Evolutionary conservation across 1,139 yeast species (phyloP), one percentile per base, ranked within the genome.

Genomic region (Casaregolazyma lundiana): DNA sequence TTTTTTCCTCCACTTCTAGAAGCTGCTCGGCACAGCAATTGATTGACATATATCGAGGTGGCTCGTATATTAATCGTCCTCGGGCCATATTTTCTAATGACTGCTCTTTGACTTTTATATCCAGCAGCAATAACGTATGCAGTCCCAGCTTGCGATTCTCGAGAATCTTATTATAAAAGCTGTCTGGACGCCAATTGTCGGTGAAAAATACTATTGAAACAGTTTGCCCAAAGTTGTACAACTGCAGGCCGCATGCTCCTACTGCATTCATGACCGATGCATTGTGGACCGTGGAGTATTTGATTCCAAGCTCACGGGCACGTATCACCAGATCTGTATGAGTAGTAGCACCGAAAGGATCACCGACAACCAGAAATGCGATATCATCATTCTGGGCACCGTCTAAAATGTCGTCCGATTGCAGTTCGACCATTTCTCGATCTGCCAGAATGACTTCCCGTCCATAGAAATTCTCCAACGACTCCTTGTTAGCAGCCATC

Each of bases 191-290:
- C 98, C 98, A 92, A 50, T 73, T 71, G 35, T 90, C 97, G 21
- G 96, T 90, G 75, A 92, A 92, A 65, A 92, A 92, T 3, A 92
- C 98, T 63, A 92, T 75, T 1, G 97, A 88, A 13, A 92, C 94
- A 11, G 97, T 89, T 69, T 92, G 98, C 6, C 98, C 98, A 68
- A 90, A 92, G 59, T 85, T 90, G 68, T 92, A 92, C 51, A 92
- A 75, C 66, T 92, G 98, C 54, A 92, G 75, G 19, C 98, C 98
- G 70, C 97, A 89, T 1, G 97, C 95, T 11, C 98, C 98, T 19
- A 92, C 95, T 0, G 98, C 98, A 64, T 92, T 92, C 97, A 92
- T 89, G 18, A 92, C 95, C 19, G 96, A 86, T 2, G 98, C 98
- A 66, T 92, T 92, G 69, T 92, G 98, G 50, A 92, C 79, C 43